Evolutionary conservation across 73 alveolate genomes (phyloP).

Genomic region (Effrenium voratum): DNA sequence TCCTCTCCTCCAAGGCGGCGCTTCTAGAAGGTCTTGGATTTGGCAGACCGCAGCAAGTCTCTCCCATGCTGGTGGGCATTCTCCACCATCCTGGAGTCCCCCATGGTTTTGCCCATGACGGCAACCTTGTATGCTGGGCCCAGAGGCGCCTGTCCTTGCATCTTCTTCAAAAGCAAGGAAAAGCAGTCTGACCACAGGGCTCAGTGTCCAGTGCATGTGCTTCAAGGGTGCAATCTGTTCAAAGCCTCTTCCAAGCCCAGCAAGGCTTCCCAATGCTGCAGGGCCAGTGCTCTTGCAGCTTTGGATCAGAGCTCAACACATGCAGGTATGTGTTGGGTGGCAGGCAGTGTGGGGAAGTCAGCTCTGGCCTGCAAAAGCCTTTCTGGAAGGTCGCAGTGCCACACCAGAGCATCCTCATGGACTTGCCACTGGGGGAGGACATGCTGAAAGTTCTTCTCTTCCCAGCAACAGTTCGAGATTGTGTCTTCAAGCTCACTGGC

Average conservation of each 20-base stretch:
- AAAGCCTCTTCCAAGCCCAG: neutral
- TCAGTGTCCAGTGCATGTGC: neutral
- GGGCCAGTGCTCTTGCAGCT: neutral
- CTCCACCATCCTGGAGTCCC: slow-evolving; percentile 15
- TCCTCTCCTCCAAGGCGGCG: neutral
- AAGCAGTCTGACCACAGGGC: neutral
- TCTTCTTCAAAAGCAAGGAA: slow-evolving; percentile 25
- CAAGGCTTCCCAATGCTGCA: neutral
- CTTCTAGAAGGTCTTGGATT: too few species aligned
- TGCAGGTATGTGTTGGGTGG: neutral
- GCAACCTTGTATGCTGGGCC: too few species aligned
- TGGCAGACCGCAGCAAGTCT: neutral
- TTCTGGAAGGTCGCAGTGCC: neutral
- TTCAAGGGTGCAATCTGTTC: neutral
- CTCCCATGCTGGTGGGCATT: slow-evolving; percentile 22
- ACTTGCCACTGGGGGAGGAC: neutral
- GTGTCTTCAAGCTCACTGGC: neutral
- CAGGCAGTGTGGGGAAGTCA: neutral
- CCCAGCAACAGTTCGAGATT: neutral
- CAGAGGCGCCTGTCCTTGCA: neutral
- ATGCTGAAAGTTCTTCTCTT: neutral
- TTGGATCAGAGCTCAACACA: neutral
- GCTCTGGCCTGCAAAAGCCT: neutral
- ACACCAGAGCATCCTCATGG: neutral
- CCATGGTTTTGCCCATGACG: neutral